Conservation (phyloP, 208 protist genomes). For the Endotrypanum monterogeii region DNA sequence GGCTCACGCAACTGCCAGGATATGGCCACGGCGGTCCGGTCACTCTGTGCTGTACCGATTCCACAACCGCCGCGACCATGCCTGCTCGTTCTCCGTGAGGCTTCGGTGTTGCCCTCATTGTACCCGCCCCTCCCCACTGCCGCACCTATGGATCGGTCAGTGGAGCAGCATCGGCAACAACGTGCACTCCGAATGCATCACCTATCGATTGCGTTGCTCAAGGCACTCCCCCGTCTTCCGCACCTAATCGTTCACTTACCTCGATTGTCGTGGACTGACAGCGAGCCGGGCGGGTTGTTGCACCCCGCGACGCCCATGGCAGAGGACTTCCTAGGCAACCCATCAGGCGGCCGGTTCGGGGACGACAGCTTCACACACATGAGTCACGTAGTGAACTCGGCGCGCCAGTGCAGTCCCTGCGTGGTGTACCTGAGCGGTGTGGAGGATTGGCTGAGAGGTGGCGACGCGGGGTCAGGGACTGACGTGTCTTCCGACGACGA, state of each 20-base stretch:
- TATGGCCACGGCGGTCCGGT: conserved; percentile 46
- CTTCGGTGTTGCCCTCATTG: background rate
- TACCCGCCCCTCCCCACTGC: conserved; percentile 7
- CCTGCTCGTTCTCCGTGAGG: conserved; percentile 52
- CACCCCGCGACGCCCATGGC: conserved; percentile 21
- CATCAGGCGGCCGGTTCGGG: background rate
- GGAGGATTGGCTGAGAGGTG: conserved; percentile 60
- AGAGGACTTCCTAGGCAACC: conserved; percentile 15
- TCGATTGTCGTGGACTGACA: conserved; percentile 29
- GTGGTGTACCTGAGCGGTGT: conserved; percentile 66
- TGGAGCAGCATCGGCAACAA: conserved; percentile 27
- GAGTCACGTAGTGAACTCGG: conserved; percentile 47
- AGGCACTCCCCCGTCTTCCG: conserved; percentile 20
- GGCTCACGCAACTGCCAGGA: conserved; percentile 61
- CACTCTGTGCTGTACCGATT: conserved; percentile 60
- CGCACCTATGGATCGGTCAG: background rate
- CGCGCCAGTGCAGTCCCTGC: conserved; percentile 58
- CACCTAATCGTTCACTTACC: conserved; percentile 22
- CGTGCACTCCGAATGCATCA: conserved; percentile 48
- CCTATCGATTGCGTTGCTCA: conserved; percentile 31
- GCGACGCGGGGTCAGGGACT: conserved; percentile 6
- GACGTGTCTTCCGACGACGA: conserved; percentile 9
- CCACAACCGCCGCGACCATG: conserved; percentile 51
- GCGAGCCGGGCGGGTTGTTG: conserved; percentile 11
- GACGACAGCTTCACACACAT: conserved; percentile 47